phyloP scores from a whole-genome alignment of 805 yeast species.

The Barnettozyma californica region DNA sequence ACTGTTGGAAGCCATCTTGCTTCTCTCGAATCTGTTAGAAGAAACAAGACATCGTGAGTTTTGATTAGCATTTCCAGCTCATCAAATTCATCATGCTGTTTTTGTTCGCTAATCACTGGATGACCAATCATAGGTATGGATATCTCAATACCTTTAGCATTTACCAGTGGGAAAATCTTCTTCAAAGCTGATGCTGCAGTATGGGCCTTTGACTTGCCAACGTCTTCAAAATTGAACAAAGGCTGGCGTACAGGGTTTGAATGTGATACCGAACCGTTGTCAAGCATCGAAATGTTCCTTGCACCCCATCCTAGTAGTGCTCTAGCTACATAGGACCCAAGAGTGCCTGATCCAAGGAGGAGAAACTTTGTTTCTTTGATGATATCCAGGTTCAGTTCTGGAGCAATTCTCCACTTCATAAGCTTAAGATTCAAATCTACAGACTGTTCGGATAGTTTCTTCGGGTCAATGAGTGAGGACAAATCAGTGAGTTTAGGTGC shows the following conservation, averaged over 20 bases:
- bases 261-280: constrained; percentile 81
- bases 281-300: constrained; percentile 78
- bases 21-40: constrained; percentile 92
- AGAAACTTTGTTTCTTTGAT: constrained; percentile 59
- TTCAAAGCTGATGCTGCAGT: constrained; percentile 71
- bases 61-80: constrained; percentile 47
- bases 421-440: constrained; percentile 84
- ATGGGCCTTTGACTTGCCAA: constrained; percentile 70
- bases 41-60: constrained; percentile 69
- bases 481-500: constrained; percentile 83
- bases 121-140: constrained; percentile 98
- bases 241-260: constrained; percentile 97
- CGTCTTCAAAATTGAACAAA: constrained; percentile 72
- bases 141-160: constrained; percentile 53
- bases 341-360: constrained; percentile 92
- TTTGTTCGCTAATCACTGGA: constrained; percentile 53
- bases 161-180: constrained; percentile 74
- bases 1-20: constrained; percentile 97
- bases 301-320: constrained; percentile 95
- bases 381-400: constrained; percentile 64
- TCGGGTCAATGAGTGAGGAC: constrained; percentile 76
- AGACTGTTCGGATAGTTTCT: constrained; percentile 81
- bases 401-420: constrained; percentile 96
- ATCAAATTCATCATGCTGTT: constrained; percentile 47
- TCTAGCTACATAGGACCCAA: constrained; percentile 88